Base-by-base conservation (phyloP, 1,139 yeast genomes). In the Suhomyces panamericanus region DNA sequence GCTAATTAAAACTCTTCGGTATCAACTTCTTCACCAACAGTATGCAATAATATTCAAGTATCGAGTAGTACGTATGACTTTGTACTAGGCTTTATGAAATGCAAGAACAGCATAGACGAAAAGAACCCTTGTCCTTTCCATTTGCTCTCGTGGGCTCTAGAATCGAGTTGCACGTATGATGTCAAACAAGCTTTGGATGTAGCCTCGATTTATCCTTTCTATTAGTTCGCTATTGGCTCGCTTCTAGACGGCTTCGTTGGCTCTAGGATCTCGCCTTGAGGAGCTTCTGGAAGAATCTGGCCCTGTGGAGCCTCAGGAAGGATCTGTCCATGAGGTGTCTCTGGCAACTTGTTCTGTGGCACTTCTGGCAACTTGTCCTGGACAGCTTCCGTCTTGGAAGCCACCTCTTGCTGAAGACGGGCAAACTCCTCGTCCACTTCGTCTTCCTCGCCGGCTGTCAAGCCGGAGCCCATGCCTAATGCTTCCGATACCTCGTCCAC, bases 381-480 rank as follows among this genome's bases (percentile, higher is more conserved):
- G 58, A 17, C 20, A 17, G 54, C 58, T 17, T 51, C 54, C 48
- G 49, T 48, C 38, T 49, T 50, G 36, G 43, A 63, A 17, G 20
- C 34, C 43, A 69, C 56, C 52, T 79, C 83, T 32, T 58, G 51
- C 51, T 81, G 81, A 55, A 84, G 52, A 13, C 64, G 66, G 42
- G 69, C 78, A 42, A 84, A 67, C 52, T 85, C 91, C 41, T 75
- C 81, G 50, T 83, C 88, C 10, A 85, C 85, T 51, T 83, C 91
- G 20, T 64, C 65, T 57, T 85, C 90, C 46, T 83, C 85, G 12
- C 75, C 61, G 46, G 75, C 71, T 16, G 83, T 75, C 55, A 85
- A 66, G 15, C 69, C 66, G 29, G 60, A 53, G 3, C 63, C 66
- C 49, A 58, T 63, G 0, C 83, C 77, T 48, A 82, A 59, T 15